Evolutionary conservation across 2,329 filamentous ascomycete species (phyloP).

Genomic region (Aspergillus caelatus): DNA sequence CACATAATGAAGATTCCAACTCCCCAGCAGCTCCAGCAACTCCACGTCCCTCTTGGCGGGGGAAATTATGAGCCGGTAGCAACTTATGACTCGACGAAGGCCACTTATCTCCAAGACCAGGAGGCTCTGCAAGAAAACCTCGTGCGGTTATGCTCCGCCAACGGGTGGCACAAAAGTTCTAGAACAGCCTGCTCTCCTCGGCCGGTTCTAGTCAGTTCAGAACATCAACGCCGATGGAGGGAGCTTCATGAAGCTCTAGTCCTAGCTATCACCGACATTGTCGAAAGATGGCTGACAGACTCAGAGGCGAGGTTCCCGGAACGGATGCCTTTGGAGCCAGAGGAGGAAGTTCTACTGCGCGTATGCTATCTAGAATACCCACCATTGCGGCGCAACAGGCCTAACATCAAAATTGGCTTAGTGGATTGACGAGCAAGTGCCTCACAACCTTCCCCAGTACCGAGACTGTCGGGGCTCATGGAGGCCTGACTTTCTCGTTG

Average conservation of each 20-base stretch:
- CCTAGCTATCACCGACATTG: conserved; percentile 29
- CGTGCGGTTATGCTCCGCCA: not conserved
- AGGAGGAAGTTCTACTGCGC: conserved; percentile 26
- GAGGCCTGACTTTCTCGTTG: conserved; percentile 32
- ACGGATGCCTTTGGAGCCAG: conserved; percentile 32
- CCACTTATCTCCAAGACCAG: not conserved
- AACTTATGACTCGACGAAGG: not conserved
- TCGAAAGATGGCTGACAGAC: conserved; percentile 34
- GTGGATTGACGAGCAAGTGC: conserved; percentile 5
- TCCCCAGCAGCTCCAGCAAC: not conserved
- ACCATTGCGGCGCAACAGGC: not conserved
- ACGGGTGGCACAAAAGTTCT: conserved; percentile 4
- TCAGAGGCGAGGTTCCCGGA: conserved; percentile 22
- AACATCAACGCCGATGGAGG: conserved; percentile 10
- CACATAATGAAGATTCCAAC: not conserved
- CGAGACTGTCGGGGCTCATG: conserved; percentile 22
- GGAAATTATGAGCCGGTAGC: not conserved
- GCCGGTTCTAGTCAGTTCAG: conserved; percentile 1
- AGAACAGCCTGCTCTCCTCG: conserved; percentile 1
- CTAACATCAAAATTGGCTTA: not conserved
- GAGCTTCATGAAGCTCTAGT: conserved; percentile 24
- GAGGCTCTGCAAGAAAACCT: not conserved
- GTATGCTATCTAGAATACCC: not conserved
- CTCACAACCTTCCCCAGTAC: not conserved
- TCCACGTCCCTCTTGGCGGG: not conserved